Evolutionary conservation across 108 stramenopile genomes (phyloP).

Genomic region (Aurantiochytrium sp.): DNA sequence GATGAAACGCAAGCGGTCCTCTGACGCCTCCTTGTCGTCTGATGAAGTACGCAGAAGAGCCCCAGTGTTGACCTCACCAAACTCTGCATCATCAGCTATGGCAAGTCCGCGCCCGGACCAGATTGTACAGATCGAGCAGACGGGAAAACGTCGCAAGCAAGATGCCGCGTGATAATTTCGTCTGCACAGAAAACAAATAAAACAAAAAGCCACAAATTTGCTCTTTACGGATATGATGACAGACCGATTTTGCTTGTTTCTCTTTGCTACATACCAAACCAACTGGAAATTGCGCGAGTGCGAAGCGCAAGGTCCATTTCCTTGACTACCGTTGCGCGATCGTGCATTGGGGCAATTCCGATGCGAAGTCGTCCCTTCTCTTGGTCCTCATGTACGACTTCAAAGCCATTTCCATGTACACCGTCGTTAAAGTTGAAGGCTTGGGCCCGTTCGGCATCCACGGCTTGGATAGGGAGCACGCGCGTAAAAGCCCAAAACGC

Average conservation of each 20-base stretch:
- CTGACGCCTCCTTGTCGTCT: too few relatives aligned
- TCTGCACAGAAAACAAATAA: too few relatives aligned
- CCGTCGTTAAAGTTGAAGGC: not conserved
- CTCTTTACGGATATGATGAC: too few relatives aligned
- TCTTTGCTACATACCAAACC: not conserved
- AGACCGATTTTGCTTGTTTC: too few relatives aligned
- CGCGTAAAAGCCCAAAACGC: constrained; percentile 1
- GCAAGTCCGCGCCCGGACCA: too few relatives aligned
- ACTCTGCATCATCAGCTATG: too few relatives aligned
- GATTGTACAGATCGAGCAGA: too few relatives aligned
- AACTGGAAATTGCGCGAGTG: not conserved
- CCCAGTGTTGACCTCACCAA: too few relatives aligned
- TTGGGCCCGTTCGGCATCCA: not conserved
- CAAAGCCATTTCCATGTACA: not conserved
- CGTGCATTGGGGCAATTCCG: not conserved
- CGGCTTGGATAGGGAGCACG: not conserved
- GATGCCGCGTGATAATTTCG: too few relatives aligned
- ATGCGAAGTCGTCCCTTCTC: not conserved
- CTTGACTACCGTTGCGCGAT: not conserved
- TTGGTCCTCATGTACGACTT: not conserved
- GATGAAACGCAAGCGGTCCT: not conserved
- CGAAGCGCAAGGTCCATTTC: not conserved
- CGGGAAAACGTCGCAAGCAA: too few relatives aligned
- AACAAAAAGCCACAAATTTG: too few relatives aligned
- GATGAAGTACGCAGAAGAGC: too few relatives aligned